Base-by-base conservation (phyloP, 306 rosid species). In the Acacia acuminata region DNA sequence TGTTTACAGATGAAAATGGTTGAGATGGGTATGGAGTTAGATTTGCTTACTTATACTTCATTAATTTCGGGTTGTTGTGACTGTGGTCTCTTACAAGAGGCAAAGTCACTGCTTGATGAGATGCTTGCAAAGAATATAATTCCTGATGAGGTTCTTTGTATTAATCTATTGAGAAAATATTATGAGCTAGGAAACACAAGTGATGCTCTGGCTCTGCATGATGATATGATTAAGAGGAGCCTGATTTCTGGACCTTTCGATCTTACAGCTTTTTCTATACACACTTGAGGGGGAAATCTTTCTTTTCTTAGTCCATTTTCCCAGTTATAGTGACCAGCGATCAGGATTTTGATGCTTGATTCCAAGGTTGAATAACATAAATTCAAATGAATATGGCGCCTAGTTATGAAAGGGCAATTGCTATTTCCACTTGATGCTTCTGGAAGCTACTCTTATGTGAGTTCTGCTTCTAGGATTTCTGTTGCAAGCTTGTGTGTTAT, bases 21-120 rank as follows among this genome's bases (percentile, higher is more conserved):
- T 80, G 96, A 91, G 79, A 85, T 85, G 78, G 98, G 93, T 82
- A 72, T 91, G 81, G 92, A 90, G 79, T 83, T 92, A 71, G 99
- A 96, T 88, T 87, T 96, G 71, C 81, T 82, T 81, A 91, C 91
- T 42, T 96, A 96, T 86, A 96, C 99, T 61, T 88, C 97, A 84
- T 82, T 96, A 87, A 63, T 96, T 83, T 93, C 91, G 88, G 99
- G 99, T 6, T 87, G 91, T 67, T 89, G 93, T 78, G 76, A 75
- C 72, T 87, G 82, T 80, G 96, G 96, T 82, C 83, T 90, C 82
- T 20, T 96, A 80, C 90, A 83, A 67, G 89, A 81, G 84, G 97
- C 99, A 15, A 96, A 89, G 75, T 76, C 84, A 19, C 88, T 89
- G 14, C 83, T 96, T n/a, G 75, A 90, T 48, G 98, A 96, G 88